Evolutionary conservation across 805 yeast species (phyloP), one percentile per base, ranked within the genome.

Genomic region (Kuraishia hungarica): DNA sequence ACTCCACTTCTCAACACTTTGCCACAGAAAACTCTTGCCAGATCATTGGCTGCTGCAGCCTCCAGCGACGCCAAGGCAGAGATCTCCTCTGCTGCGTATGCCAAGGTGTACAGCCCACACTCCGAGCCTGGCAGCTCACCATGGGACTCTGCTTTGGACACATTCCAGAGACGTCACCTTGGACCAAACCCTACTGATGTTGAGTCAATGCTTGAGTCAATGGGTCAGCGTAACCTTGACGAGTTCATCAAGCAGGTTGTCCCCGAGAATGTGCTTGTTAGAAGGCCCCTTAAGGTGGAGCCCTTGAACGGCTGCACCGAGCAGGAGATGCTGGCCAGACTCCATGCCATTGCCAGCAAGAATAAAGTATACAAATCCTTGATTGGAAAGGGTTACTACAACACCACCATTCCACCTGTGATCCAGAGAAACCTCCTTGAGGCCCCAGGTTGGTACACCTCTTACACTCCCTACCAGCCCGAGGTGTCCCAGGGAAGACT

Each of bases 381-480:
- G 62, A 93, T 94, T 57, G 99, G 99, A 59, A 88, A 89, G 68
- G 99, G 99, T 48, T 94, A 93, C 71, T 87, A 89, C 62, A 96
- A 96, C 57, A 93, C 98, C 0, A 76, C 81, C 53, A 75, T 89
- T 51, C 99, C 99, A 0, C 87, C 96, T 1, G 97, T 93, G 39
- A 88, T 94, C 62, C 96, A 89, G 74, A 83, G 99, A 68, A 94
- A 94, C 65, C 71, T 94, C 56, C 74, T 94, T 56, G 99, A 94
- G 71, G 83, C 86, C 58, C 99, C 99, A 5, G 97, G 91, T 67
- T 94, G 99, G 99, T 94, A 94, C 76, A 94, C 99, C 21, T 90
- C 97, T 1, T 94, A 94, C 69, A 94, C 99, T 23, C 99, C 99
- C 39, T 94, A 94, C 70, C 99, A 94, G 74, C 97, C 99, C 0